These are phyloP conservation scores for Asterophora lycoperdoides DNA, from an alignment of 768 basidiomycete genomes.

Conservation along the genomic window DNA sequence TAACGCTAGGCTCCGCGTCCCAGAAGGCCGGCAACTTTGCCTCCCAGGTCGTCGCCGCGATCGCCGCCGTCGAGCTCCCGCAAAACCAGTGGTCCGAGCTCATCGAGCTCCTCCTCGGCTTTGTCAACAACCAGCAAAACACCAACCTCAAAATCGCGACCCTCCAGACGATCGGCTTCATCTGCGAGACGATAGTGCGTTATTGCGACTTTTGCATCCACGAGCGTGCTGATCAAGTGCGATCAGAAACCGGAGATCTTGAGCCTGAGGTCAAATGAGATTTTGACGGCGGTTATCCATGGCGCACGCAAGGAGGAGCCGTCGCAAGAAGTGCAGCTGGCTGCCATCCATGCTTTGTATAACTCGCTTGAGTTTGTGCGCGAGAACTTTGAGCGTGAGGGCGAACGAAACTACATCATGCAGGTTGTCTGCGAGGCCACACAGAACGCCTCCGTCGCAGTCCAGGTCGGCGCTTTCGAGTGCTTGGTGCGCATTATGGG, in stretches of 20 bases:
- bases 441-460: constrained; percentile 70
- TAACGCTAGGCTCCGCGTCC: constrained; percentile 71
- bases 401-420: constrained; percentile 99
- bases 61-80: constrained; percentile 91
- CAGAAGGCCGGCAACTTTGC: constrained; percentile 80
- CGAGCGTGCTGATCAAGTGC: constrained; percentile 11
- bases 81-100: constrained; percentile 85
- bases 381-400: constrained; percentile 98
- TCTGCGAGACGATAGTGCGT: constrained; percentile 95
- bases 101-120: constrained; percentile 82
- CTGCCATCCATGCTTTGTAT: constrained; percentile 87
- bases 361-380: constrained; percentile 97
- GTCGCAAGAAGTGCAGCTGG: constrained; percentile 84
- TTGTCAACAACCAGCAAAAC: constrained; percentile 74
- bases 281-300: constrained; percentile 96
- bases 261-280: constrained; percentile 88
- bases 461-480: constrained; percentile 96
- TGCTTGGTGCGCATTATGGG: constrained; percentile 96
- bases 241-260: constrained; percentile 91
- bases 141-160: constrained; percentile 80
- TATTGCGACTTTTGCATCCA: background rate
- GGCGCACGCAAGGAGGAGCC: constrained; percentile 96
- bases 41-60: constrained; percentile 90
- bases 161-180: constrained; percentile 92
- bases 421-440: constrained; percentile 99